phyloP scores from a whole-genome alignment of 768 basidiomycete species.

The Fomitopsis serialis region DNA sequence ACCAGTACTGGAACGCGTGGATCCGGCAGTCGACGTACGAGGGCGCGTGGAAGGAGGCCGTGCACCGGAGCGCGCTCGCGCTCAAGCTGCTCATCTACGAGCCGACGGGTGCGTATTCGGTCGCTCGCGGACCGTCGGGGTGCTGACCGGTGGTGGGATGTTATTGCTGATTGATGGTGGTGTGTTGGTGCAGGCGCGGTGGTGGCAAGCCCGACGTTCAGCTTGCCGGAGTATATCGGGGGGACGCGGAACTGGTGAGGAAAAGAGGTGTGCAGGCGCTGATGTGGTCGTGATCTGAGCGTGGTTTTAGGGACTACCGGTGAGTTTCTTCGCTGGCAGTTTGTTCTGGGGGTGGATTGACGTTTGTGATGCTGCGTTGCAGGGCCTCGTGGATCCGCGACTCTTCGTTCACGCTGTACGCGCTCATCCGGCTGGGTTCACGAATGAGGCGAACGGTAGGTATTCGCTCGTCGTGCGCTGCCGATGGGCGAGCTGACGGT shows the following conservation, averaged over 20 bases:
- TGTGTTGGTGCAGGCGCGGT: constrained; percentile 57
- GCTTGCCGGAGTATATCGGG: constrained; percentile 87
- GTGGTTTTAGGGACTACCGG: constrained; percentile 10
- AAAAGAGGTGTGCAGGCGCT: too few relatives aligned
- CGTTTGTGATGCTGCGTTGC: background rate
- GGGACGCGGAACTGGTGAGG: constrained; percentile 82
- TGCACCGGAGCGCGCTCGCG: constrained; percentile 88
- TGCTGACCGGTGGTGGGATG: background rate
- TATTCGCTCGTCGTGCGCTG: background rate
- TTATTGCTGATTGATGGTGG: background rate
- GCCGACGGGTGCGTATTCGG: constrained; percentile 59
- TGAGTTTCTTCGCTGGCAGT: background rate
- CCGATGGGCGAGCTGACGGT: background rate
- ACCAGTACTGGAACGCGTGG: constrained; percentile 85
- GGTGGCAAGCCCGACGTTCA: constrained; percentile 94
- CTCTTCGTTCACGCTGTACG: constrained; percentile 92
- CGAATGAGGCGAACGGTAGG: constrained; percentile 84
- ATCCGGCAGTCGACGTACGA: constrained; percentile 84
- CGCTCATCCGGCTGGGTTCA: constrained; percentile 89
- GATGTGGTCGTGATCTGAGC: background rate
- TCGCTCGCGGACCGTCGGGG: too few relatives aligned
- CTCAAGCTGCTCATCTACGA: constrained; percentile 91
- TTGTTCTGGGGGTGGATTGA: too few relatives aligned
- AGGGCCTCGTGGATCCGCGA: constrained; percentile 93
- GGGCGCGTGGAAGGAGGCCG: constrained; percentile 94